A percentile compares a stretch with the other conserved stretches of the same genome.
Evolutionary conservation across 768 basidiomycete genomes (phyloP).

Genomic region (Dioszegia aurantiaca): DNA sequence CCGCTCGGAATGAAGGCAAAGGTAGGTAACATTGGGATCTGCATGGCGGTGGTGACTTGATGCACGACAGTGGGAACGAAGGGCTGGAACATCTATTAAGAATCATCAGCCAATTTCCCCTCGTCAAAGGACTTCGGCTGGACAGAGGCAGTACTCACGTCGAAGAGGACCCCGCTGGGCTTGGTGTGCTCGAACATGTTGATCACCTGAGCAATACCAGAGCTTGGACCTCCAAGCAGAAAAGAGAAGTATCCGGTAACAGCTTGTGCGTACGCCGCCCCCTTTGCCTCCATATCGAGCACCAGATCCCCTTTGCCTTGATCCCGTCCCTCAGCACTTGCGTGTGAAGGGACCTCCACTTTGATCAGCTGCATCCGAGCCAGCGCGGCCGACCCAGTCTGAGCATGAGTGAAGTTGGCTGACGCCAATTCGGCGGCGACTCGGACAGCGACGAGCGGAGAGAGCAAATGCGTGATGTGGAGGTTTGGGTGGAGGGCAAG

Average conservation of each 20-base stretch:
- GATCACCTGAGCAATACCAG: not conserved
- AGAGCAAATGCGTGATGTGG: constrained; percentile 26
- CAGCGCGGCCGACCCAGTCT: not conserved
- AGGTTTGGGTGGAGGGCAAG: constrained; percentile 11
- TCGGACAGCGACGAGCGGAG: constrained; percentile 8
- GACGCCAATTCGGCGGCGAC: constrained; percentile 26
- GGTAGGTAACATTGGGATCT: constrained; percentile 6
- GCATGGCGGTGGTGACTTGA: not conserved
- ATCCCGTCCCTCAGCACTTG: not conserved
- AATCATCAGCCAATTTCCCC: too few relatives aligned
- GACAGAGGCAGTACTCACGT: constrained; percentile 25
- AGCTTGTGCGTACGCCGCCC: constrained; percentile 19
- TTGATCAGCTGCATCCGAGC: constrained; percentile 17
- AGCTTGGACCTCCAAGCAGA: constrained; percentile 4
- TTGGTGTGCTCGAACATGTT: constrained; percentile 24
- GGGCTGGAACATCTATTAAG: constrained; percentile 20
- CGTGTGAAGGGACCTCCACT: not conserved
- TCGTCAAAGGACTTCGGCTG: too few relatives aligned
- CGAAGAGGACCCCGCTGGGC: constrained; percentile 23
- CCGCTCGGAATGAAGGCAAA: constrained; percentile 23
- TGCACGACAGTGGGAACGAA: constrained; percentile 25
- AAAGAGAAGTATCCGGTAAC: constrained; percentile 16
- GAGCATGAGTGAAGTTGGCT: constrained; percentile 14
- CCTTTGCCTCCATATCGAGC: constrained; percentile 17
- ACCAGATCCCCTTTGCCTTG: not conserved